These are phyloP conservation scores for Sporothrix humicola DNA, from an alignment of 2,329 filamentous ascomycete species.

Conservation along the genomic window DNA sequence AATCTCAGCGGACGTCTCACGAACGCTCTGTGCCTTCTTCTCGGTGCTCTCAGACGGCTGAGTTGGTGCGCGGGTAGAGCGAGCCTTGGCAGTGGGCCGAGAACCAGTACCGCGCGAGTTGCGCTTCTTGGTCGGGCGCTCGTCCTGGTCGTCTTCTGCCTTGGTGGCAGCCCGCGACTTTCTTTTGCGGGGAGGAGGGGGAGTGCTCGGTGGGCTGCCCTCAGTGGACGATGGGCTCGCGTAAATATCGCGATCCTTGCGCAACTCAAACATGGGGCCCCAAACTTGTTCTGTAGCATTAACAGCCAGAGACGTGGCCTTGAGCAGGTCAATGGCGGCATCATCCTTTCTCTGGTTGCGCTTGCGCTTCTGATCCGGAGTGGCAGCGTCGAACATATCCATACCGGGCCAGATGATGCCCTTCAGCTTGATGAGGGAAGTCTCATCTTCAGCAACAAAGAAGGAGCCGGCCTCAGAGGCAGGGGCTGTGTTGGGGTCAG, in stretches of 20 bases:
- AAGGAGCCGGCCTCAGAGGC: constrained; percentile 39
- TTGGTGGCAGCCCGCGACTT: constrained; percentile 24
- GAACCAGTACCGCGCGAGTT: neutral
- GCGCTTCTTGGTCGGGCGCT: neutral
- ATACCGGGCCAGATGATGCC: constrained; percentile 78
- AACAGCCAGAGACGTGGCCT: constrained; percentile 66
- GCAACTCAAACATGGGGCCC: constrained; percentile 56
- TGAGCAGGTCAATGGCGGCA: constrained; percentile 71
- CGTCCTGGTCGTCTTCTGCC: neutral
- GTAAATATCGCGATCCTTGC: constrained; percentile 63
- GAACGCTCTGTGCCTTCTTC: constrained; percentile 12
- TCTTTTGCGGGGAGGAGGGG: constrained; percentile 36
- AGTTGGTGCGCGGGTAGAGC: neutral
- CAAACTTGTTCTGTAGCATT: constrained; percentile 70
- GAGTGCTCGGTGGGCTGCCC: constrained; percentile 54
- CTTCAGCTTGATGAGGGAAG: constrained; percentile 59
- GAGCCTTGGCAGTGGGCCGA: neutral
- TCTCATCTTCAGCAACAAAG: constrained; percentile 40
- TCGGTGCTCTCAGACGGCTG: neutral
- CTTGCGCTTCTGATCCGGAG: constrained; percentile 72
- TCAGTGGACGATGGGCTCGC: constrained; percentile 64
- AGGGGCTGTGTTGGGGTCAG: constrained; percentile 40
- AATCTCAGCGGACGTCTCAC: neutral
- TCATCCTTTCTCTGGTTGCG: constrained; percentile 78
- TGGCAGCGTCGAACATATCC: constrained; percentile 81